These are phyloP conservation scores for Pelargonium fulgidum DNA, from an alignment of 441 rosid species.

Conservation along the genomic window DNA sequence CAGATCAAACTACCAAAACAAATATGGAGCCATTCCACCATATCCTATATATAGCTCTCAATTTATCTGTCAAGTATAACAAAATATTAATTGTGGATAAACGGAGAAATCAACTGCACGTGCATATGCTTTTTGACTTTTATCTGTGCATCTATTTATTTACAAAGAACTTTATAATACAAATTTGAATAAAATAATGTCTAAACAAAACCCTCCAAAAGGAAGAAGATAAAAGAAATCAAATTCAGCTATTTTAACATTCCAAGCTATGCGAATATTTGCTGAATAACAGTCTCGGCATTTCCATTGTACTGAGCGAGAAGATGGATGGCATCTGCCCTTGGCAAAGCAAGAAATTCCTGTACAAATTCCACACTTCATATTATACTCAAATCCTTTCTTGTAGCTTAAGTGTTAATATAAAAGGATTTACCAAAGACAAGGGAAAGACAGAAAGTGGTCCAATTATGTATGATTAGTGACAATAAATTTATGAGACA, in stretches of 20 bases:
- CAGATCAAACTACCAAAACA: too few species aligned
- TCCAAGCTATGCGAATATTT: slow-evolving; percentile 51
- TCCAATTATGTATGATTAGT: neutral
- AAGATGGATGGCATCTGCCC: slow-evolving; percentile 93
- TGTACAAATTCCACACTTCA: slow-evolving; percentile 29
- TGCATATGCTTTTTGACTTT: neutral
- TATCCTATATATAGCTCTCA: too few species aligned
- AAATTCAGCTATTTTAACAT: neutral
- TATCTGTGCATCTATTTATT: neutral
- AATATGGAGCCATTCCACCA: too few species aligned
- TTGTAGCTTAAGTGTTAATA: neutral
- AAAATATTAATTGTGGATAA: too few species aligned
- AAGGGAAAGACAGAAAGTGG: neutral
- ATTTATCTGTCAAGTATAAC: too few species aligned
- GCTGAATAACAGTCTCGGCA: slow-evolving; percentile 82
- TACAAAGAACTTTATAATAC: neutral
- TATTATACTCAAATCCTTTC: neutral
- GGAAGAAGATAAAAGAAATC: neutral
- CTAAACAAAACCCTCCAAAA: neutral
- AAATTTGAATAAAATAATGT: slow-evolving; percentile 1
- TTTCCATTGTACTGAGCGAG: slow-evolving; percentile 78
- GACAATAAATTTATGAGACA: neutral
- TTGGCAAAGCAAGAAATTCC: slow-evolving; percentile 96
- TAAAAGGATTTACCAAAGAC: neutral
- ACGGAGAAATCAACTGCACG: neutral